Evolutionary conservation across 2,329 filamentous ascomycete genomes (phyloP), one percentile per base, ranked within the genome.

Genomic region (Curvularia eragrostidis): DNA sequence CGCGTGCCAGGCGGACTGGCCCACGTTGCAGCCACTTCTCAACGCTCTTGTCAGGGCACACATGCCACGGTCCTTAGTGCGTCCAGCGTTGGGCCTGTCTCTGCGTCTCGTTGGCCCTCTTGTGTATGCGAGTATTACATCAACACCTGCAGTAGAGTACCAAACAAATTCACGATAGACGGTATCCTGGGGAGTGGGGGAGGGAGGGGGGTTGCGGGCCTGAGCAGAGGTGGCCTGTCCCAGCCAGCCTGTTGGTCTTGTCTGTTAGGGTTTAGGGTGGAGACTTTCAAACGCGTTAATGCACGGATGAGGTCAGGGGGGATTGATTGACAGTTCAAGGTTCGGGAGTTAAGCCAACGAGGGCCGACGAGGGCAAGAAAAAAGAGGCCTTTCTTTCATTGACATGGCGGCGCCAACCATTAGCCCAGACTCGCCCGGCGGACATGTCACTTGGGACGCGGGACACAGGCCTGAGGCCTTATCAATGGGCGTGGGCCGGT

Each of bases 111-210:
- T 36, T 36, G 34, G 34, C 18, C 34, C 15, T 36, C 15, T 5
- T 36, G 12, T 15, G 21, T 19, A 21, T 23, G 38, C 24, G 32
- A 10, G 18, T 2, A 28, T 56, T 56, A 47, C 54, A 41, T 56
- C 54, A 52, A 52, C 18, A 21, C 34, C 32, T 53, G 54, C 54
- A 49, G 54, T 57, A 57, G 55, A 57, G 55, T 57, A 57, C 55
- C 55, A 54, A 49, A 57, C 43, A 21, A 54, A 18, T 23, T 30
- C 44, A 42, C 24, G 55, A 57, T 57, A 54, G 50, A 54, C 49
- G 50, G 54, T 56, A 42, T 47, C 18, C 34, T 47, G 19, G 39
- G 42, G 50, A 38, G 30, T 36, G 32, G 34, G 47, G 42, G 32
- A 23, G 30, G 36, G 36, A 18, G 36, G 36, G 36, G 36, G 5